Conservation (phyloP, 148 eudicot genomes). For the Bassia scoparia region DNA sequence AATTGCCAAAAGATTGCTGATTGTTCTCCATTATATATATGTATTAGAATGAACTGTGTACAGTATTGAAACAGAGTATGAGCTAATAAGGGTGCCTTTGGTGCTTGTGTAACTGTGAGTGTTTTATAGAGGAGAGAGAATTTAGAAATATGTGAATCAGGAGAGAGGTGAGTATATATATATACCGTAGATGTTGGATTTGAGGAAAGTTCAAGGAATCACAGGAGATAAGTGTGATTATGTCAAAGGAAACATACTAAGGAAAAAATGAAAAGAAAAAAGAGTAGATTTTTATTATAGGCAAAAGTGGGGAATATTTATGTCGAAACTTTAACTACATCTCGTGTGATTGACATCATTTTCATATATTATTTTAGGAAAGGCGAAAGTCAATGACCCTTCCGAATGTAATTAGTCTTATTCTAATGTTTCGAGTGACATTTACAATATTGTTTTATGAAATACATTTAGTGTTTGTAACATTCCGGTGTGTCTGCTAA, state of each 20-base stretch:
- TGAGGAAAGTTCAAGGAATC: slow-evolving; percentile 54
- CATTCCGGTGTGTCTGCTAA: too few relatives aligned
- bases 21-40: slow-evolving; percentile 60
- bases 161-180: background rate
- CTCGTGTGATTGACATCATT: too few relatives aligned
- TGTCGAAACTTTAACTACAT: too few relatives aligned
- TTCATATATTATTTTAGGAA: too few relatives aligned
- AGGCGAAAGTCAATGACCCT: too few relatives aligned
- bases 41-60: too few relatives aligned
- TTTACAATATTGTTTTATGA: too few relatives aligned
- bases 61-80: background rate
- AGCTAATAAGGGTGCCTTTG: background rate
- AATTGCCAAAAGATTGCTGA: slow-evolving; percentile 85
- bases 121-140: too few relatives aligned
- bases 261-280: background rate
- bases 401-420: too few relatives aligned
- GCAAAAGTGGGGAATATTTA: background rate
- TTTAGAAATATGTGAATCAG: slow-evolving; percentile 2
- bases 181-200: background rate
- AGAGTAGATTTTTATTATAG: background rate
- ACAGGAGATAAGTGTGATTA: slow-evolving; percentile 50
- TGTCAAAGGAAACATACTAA: slow-evolving; percentile 61
- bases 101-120: background rate
- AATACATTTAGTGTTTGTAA: too few relatives aligned
- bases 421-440: too few relatives aligned